Evolutionary conservation across 768 basidiomycete species (phyloP).

Genomic region (Amanita thiersii): DNA sequence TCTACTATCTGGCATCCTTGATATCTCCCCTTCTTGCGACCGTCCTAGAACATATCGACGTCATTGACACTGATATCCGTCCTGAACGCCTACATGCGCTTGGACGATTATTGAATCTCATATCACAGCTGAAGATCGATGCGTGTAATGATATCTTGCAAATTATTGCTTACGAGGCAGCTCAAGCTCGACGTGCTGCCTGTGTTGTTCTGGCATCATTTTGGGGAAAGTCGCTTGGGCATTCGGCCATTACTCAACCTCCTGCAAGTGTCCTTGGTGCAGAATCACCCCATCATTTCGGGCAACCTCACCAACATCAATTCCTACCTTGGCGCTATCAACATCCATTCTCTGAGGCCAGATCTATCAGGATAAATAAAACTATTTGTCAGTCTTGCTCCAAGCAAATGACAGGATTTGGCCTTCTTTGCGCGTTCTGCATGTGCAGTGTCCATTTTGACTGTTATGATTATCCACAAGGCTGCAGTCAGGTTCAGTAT

Average conservation of each 20-base stretch:
- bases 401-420: conserved; percentile 53
- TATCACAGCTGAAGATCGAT: conserved; percentile 42
- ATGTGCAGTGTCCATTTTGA: conserved; percentile 65
- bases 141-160: conserved; percentile 65
- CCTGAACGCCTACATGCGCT: background rate
- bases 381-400: conserved; percentile 49
- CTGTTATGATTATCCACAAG: conserved; percentile 69
- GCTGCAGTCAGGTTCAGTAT: conserved; percentile 52
- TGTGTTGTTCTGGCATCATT: conserved; percentile 46
- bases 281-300: conserved; percentile 1
- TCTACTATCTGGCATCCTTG: conserved; percentile 57
- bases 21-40: conserved; percentile 55
- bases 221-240: conserved; percentile 67
- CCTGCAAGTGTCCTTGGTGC: conserved; percentile 21
- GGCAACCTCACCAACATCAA: conserved; percentile 44
- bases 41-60: conserved; percentile 50
- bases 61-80: conserved; percentile 10
- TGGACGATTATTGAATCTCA: background rate
- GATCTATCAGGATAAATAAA: conserved; percentile 20
- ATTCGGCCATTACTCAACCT: conserved; percentile 49
- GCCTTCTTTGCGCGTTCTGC: conserved; percentile 65
- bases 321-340: conserved; percentile 70
- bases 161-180: conserved; percentile 58
- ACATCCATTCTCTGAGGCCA: conserved; percentile 14
- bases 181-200: conserved; percentile 46